A percentile compares a stretch with the other conserved stretches of the same genome.
phyloP scores from a whole-genome alignment of 768 basidiomycete species.

The Podaxis sp. region DNA sequence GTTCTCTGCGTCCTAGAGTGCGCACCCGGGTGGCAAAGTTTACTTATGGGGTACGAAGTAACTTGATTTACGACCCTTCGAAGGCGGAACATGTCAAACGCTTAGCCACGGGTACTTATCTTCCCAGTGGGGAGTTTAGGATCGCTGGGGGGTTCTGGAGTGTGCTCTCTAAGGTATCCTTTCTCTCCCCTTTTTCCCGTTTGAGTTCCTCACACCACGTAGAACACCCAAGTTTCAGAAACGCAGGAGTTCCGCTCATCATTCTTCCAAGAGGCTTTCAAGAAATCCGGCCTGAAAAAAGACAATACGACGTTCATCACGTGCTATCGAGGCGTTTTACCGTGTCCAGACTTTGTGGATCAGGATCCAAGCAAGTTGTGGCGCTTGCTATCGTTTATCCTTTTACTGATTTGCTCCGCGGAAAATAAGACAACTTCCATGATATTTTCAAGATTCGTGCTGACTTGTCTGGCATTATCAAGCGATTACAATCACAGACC shows the following conservation, averaged over 20 bases:
- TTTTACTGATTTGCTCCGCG: background rate
- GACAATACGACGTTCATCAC: background rate
- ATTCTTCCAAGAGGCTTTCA: slow-evolving; percentile 13
- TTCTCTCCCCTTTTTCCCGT: background rate
- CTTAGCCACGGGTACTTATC: background rate
- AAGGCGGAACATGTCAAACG: slow-evolving; percentile 20
- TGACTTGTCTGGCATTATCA: slow-evolving; percentile 11
- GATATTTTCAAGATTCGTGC: slow-evolving; percentile 4
- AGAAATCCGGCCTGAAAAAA: slow-evolving; percentile 3
- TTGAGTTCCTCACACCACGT: background rate
- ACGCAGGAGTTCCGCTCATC: slow-evolving; percentile 17
- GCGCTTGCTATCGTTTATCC: background rate
- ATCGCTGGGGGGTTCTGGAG: slow-evolving; percentile 8
- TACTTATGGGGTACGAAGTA: slow-evolving; percentile 21
- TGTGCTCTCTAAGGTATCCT: slow-evolving; percentile 1
- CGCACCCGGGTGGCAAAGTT: slow-evolving; percentile 22
- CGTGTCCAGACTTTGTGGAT: slow-evolving; percentile 11
- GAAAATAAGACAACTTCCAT: slow-evolving; percentile 10
- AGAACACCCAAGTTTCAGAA: slow-evolving; percentile 18
- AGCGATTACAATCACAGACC: background rate
- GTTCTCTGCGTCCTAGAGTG: slow-evolving; percentile 23
- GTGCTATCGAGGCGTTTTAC: slow-evolving; percentile 14
- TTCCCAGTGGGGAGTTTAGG: background rate
- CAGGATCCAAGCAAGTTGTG: slow-evolving; percentile 8
- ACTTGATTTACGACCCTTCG: slow-evolving; percentile 13